Evolutionary conservation across 345 rosid species (phyloP).

Genomic region (Bruguiera sexangula): DNA sequence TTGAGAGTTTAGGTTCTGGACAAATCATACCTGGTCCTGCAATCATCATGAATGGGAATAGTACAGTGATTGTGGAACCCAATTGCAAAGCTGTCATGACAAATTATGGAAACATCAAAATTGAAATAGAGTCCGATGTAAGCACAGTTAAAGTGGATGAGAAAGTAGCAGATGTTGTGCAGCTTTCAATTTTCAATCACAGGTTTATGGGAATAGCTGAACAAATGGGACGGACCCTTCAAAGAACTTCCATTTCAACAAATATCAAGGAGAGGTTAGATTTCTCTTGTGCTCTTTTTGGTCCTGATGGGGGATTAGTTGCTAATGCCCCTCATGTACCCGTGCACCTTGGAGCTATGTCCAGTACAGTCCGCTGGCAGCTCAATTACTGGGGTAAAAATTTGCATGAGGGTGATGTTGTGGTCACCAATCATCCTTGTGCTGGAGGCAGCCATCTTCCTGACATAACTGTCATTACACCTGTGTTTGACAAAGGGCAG

Average conservation of each 20-base stretch:
- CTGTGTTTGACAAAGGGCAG: slow-evolving; percentile 69
- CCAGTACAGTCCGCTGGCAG: slow-evolving; percentile 92
- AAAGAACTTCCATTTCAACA: slow-evolving; percentile 96
- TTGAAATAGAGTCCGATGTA: slow-evolving; percentile 50
- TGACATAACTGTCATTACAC: slow-evolving; percentile 91
- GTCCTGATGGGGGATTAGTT: slow-evolving; percentile 90
- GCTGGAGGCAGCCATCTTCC: slow-evolving; percentile 98
- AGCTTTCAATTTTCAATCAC: slow-evolving; percentile 88
- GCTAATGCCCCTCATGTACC: slow-evolving; percentile 99
- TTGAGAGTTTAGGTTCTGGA: slow-evolving; percentile 73
- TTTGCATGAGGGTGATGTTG: slow-evolving; percentile 84
- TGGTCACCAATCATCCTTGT: slow-evolving; percentile 90
- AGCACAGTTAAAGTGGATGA: slow-evolving; percentile 45
- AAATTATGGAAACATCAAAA: slow-evolving; percentile 82
- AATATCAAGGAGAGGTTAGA: slow-evolving; percentile 92
- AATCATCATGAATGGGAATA: slow-evolving; percentile 94
- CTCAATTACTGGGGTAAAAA: slow-evolving; percentile 72
- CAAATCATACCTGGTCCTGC: slow-evolving; percentile 71
- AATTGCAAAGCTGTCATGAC: slow-evolving; percentile 74
- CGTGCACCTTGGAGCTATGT: slow-evolving; percentile 97
- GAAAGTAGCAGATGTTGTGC: slow-evolving; percentile 94
- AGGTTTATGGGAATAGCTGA: slow-evolving; percentile 99
- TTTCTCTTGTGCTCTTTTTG: slow-evolving; percentile 94
- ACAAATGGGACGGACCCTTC: slow-evolving; percentile 96
- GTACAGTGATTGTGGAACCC: slow-evolving; percentile 93